Conservation (phyloP, 1,139 yeast species). For the Trichomonascaceae sp. region DNA sequence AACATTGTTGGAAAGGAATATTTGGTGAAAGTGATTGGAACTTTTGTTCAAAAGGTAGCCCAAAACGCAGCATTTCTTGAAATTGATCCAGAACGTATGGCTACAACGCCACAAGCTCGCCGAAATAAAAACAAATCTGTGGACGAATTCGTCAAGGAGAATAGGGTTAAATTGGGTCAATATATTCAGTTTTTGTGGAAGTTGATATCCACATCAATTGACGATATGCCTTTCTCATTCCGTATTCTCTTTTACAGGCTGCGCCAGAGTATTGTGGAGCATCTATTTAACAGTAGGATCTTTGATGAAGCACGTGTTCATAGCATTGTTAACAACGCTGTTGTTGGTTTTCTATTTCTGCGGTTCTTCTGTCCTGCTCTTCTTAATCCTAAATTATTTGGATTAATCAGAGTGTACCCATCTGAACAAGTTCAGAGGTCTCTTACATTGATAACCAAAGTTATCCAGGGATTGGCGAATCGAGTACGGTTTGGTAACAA, state of each 20-base stretch:
- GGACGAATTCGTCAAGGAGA: slow-evolving; percentile 39
- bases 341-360: slow-evolving; percentile 77
- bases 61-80: slow-evolving; percentile 55
- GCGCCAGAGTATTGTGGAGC: slow-evolving; percentile 17
- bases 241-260: slow-evolving; percentile 38
- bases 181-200: slow-evolving; percentile 68
- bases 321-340: slow-evolving; percentile 41
- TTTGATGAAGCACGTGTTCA: slow-evolving; percentile 5
- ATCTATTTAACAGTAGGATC: slow-evolving; percentile 11
- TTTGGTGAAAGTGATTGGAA: slow-evolving; percentile 65
- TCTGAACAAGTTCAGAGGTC: slow-evolving; percentile 69
- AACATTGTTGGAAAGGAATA: slow-evolving; percentile 75
- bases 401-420: slow-evolving; percentile 64
- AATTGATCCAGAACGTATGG: slow-evolving; percentile 57
- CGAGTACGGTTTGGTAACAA: slow-evolving; percentile 68
- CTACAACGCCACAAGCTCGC: slow-evolving; percentile 25
- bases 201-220: slow-evolving; percentile 60
- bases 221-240: slow-evolving; percentile 69
- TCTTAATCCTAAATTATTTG: slow-evolving; percentile 78
- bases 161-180: slow-evolving; percentile 46
- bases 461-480: slow-evolving; percentile 73
- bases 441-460: slow-evolving; percentile 74
- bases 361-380: slow-evolving; percentile 90
- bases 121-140: slow-evolving; percentile 23
- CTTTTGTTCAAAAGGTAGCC: slow-evolving; percentile 53